Percentiles rank a stretch among this genome's conserved stretches.
These are phyloP conservation scores for Nakataea oryzae DNA, from an alignment of 2,329 filamentous ascomycete genomes.

Conservation along the genomic window DNA sequence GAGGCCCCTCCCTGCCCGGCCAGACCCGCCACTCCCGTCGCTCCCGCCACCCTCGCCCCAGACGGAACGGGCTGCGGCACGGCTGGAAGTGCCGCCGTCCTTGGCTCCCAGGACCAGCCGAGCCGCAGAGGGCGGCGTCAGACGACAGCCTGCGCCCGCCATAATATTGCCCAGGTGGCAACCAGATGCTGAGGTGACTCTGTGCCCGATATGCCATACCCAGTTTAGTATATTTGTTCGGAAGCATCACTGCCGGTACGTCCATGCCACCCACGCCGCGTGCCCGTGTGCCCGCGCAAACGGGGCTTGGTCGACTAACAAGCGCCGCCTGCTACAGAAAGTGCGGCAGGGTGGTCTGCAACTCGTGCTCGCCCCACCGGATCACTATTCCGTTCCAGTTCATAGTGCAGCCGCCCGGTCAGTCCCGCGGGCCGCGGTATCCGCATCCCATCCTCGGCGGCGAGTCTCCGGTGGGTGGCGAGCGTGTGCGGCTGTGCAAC, in stretches of 20 bases:
- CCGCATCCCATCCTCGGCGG: constrained; percentile 27
- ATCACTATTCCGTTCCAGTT: constrained; percentile 92
- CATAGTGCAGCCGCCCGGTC: constrained; percentile 67
- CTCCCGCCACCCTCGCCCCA: background rate
- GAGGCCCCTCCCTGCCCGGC: background rate
- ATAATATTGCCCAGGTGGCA: constrained; percentile 72
- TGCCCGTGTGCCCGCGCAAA: background rate
- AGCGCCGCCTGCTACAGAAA: constrained; percentile 43
- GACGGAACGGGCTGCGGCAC: background rate
- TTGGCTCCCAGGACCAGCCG: background rate
- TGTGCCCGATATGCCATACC: constrained; percentile 74
- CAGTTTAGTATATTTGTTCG: constrained; percentile 78
- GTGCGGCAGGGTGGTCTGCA: constrained; percentile 88
- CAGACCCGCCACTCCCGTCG: constrained; percentile 3
- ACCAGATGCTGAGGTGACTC: constrained; percentile 70
- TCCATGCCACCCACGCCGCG: constrained; percentile 4
- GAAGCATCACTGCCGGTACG: constrained; percentile 84
- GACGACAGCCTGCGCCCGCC: background rate
- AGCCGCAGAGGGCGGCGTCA: background rate
- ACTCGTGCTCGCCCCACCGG: constrained; percentile 80
- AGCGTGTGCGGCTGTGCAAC: constrained; percentile 49
- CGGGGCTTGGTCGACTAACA: background rate
- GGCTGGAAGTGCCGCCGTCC: background rate
- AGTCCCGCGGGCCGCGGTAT: constrained; percentile 23
- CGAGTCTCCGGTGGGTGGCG: constrained; percentile 37